Conservation (phyloP, 2,329 filamentous ascomycete species). For the Colletotrichum acutatum region DNA sequence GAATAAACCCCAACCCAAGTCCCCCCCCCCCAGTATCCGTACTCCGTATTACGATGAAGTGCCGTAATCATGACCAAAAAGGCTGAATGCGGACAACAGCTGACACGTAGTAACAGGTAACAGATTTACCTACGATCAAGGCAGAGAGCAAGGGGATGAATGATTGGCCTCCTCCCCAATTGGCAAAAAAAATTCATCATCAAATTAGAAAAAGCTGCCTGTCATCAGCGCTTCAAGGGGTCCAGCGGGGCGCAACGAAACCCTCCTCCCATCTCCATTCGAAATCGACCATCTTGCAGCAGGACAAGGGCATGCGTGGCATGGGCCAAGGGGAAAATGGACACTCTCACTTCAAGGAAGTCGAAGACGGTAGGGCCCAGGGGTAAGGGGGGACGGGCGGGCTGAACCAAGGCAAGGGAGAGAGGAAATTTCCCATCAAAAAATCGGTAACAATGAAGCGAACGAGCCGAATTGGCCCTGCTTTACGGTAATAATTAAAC, state of each 20-base stretch:
- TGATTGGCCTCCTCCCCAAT: background rate
- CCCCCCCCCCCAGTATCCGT: background rate
- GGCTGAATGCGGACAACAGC: background rate
- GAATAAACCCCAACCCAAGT: background rate
- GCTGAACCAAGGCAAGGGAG: background rate
- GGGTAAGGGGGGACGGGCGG: background rate
- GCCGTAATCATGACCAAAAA: background rate
- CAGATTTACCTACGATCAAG: background rate
- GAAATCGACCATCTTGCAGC: slow-evolving; percentile 12
- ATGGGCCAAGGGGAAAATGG: background rate
- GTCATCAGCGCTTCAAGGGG: slow-evolving; percentile 10
- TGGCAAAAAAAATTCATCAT: background rate
- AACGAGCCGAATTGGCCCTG: slow-evolving; percentile 12
- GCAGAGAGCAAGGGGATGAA: background rate
- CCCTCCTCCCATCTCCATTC: background rate
- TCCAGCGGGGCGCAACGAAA: background rate
- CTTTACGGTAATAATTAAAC: background rate
- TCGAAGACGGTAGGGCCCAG: too few relatives aligned
- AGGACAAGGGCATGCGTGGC: background rate
- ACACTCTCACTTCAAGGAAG: too few relatives aligned
- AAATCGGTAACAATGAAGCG: slow-evolving; percentile 12
- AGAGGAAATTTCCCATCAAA: background rate
- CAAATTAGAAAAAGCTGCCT: background rate
- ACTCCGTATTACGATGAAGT: background rate
- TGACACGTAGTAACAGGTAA: background rate